phyloP scores from a whole-genome alignment of 176 grass and related monocot genomes.

The Chrysopogon serrulatus region DNA sequence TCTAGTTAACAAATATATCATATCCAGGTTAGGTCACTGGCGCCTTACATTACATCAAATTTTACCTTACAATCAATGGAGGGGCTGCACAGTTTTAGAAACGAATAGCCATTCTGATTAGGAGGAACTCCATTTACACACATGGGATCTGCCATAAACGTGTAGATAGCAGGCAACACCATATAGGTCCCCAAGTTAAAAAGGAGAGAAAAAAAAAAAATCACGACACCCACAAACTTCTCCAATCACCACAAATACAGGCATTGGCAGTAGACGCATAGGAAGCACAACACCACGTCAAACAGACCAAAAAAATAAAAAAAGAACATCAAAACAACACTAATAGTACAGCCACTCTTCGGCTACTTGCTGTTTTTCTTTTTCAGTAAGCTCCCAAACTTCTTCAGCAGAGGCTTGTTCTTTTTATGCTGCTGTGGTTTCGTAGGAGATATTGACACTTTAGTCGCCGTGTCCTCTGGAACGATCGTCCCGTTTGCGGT shows the following conservation, averaged over 20 bases:
- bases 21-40: neutral
- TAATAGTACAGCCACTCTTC: constrained; percentile 28
- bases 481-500: constrained; percentile 20
- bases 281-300: constrained; percentile 53
- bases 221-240: constrained; percentile 44
- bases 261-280: constrained; percentile 34
- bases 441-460: constrained; percentile 36
- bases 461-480: constrained; percentile 27
- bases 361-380: constrained; percentile 89
- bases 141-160: constrained; percentile 24
- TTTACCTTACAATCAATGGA: neutral
- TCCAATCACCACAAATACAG: constrained; percentile 47
- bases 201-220: neutral
- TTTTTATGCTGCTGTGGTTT: constrained; percentile 73
- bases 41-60: neutral
- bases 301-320: constrained; percentile 37
- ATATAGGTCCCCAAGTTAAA: constrained; percentile 37
- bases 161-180: constrained; percentile 37
- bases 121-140: constrained; percentile 43
- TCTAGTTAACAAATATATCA: neutral
- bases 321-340: constrained; percentile 39
- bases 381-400: constrained; percentile 84
- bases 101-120: constrained; percentile 33
- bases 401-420: constrained; percentile 79
- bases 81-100: constrained; percentile 19